Percentiles rank a stretch among this genome's conserved stretches.
These are phyloP conservation scores for Corchorus olitorius DNA, from an alignment of 345 rosid genomes.

Conservation along the genomic window DNA sequence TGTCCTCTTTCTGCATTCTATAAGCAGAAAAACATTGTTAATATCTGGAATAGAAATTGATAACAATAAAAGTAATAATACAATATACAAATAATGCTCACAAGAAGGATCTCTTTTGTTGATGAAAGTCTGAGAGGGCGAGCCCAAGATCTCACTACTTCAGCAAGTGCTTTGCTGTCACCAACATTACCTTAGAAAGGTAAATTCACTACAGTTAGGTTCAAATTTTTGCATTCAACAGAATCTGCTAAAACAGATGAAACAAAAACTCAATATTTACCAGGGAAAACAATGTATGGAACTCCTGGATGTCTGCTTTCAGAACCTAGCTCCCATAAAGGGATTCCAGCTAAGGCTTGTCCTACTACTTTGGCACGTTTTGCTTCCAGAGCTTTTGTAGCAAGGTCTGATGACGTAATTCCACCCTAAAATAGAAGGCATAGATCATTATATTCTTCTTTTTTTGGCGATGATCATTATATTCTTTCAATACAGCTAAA, in stretches of 20 bases:
- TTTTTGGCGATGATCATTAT: neutral
- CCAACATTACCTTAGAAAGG: slow-evolving; percentile 82
- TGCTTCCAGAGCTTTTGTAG: slow-evolving; percentile 92
- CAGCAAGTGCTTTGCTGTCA: slow-evolving; percentile 70
- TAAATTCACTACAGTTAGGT: neutral
- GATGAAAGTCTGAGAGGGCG: slow-evolving; percentile 58
- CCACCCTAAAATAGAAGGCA: slow-evolving; percentile 68
- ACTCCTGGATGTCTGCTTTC: slow-evolving; percentile 98
- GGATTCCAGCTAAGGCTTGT: slow-evolving; percentile 96
- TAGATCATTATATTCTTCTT: neutral
- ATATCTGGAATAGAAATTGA: slow-evolving; percentile 19
- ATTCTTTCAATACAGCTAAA: neutral
- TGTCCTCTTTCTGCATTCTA: slow-evolving; percentile 87
- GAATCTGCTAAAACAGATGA: neutral
- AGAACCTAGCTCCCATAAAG: slow-evolving; percentile 94
- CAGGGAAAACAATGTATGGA: slow-evolving; percentile 97
- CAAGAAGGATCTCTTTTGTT: slow-evolving; percentile 72
- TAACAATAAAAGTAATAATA: neutral
- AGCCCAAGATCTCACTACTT: slow-evolving; percentile 92
- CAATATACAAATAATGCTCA: slow-evolving; percentile 31
- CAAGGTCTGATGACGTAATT: slow-evolving; percentile 96
- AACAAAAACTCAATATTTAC: slow-evolving; percentile 38
- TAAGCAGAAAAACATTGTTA: slow-evolving; percentile 31
- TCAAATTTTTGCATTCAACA: neutral
- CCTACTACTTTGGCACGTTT: slow-evolving; percentile 86